Evolutionary conservation across 2,329 filamentous ascomycete genomes (phyloP).

Genomic region (Emericellopsis atlantica): DNA sequence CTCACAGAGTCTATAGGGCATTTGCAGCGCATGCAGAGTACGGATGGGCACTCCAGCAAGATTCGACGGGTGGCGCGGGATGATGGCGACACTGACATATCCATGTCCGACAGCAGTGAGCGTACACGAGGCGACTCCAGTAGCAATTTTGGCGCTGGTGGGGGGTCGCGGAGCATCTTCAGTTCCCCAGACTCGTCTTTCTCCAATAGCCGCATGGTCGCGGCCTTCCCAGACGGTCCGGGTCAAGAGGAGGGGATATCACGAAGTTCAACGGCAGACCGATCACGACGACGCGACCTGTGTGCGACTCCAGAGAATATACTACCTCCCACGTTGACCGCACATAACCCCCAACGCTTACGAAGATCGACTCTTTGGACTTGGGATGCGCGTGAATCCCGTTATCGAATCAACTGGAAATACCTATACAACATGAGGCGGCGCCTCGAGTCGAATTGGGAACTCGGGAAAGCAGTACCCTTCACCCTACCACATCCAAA

Average conservation of each 20-base stretch:
- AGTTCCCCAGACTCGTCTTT: slow-evolving; percentile 19
- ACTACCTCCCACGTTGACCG: slow-evolving; percentile 13
- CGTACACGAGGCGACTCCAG: slow-evolving; percentile 13
- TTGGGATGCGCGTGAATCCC: slow-evolving; percentile 33
- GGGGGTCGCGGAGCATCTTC: slow-evolving; percentile 15
- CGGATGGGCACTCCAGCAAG: slow-evolving; percentile 40
- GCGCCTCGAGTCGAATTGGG: slow-evolving; percentile 83
- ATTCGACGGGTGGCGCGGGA: slow-evolving; percentile 38
- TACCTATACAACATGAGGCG: slow-evolving; percentile 83
- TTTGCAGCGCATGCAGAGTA: slow-evolving; percentile 28
- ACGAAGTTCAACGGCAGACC: background rate
- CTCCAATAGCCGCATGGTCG: slow-evolving; percentile 11
- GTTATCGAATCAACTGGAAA: slow-evolving; percentile 74
- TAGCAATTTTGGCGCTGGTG: background rate
- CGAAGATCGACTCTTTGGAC: slow-evolving; percentile 34
- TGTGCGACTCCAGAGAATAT: slow-evolving; percentile 17
- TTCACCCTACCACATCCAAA: slow-evolving; percentile 85
- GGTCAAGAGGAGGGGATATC: slow-evolving; percentile 3
- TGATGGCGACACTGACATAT: slow-evolving; percentile 38
- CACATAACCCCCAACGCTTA: slow-evolving; percentile 16
- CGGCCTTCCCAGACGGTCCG: slow-evolving; percentile 11
- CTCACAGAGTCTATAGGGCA: slow-evolving; percentile 23
- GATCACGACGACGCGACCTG: slow-evolving; percentile 23
- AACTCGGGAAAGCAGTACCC: slow-evolving; percentile 65
- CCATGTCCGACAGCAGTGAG: slow-evolving; percentile 26